phyloP scores from a whole-genome alignment of 305 asterid species.

The Fraxinus sp. region DNA sequence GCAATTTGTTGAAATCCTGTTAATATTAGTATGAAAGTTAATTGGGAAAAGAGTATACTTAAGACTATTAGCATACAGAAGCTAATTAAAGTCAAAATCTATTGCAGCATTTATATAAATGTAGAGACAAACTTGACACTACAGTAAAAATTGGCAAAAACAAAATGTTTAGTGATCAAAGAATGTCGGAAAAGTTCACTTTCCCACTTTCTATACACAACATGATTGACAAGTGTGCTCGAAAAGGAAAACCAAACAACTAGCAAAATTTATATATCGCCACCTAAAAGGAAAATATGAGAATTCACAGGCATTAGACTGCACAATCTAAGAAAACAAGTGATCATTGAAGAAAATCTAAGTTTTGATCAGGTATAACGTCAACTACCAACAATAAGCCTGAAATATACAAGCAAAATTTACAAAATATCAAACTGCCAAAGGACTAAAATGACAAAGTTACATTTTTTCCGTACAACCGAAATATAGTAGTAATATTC shows the following conservation, averaged over 20 bases:
- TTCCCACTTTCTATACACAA: background rate
- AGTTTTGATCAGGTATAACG: background rate
- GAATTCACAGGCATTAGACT: background rate
- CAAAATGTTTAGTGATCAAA: background rate
- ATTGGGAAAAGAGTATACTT: background rate
- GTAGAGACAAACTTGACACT: background rate
- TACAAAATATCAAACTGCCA: background rate
- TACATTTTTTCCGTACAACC: background rate
- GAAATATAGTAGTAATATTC: background rate
- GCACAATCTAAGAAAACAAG: background rate
- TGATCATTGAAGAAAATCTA: background rate
- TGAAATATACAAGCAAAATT: background rate
- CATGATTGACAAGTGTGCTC: background rate
- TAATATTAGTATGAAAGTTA: background rate
- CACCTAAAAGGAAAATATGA: background rate
- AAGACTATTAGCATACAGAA: background rate
- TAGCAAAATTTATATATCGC: background rate
- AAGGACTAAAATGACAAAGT: background rate
- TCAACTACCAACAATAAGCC: background rate
- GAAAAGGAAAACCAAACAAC: background rate
- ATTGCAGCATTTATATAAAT: background rate
- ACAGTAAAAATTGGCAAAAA: background rate
- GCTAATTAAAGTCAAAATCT: background rate
- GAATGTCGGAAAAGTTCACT: background rate
- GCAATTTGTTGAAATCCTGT: background rate